Base-by-base conservation (phyloP, 768 basidiomycete species). In the Collybia nuda region DNA sequence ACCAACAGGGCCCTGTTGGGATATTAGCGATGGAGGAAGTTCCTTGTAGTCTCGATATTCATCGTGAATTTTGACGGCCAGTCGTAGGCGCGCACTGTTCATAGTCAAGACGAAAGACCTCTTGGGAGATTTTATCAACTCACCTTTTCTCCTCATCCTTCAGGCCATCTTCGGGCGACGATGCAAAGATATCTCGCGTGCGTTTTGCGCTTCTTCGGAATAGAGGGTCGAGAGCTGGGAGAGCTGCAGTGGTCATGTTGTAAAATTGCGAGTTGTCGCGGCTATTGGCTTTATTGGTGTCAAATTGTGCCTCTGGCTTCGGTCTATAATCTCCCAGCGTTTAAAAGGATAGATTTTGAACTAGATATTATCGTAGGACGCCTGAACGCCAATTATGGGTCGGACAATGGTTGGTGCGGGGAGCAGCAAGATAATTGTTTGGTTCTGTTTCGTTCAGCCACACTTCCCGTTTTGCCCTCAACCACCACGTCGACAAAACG, bases 1-100 rank as follows among this genome's bases (percentile, higher is more conserved):
- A 0, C 88, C 90, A 2, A 92, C 84, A 0, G 85, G 77, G 0
- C 84, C 86, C 62, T 93, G 91, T 54, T 97, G 93, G 0, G 86
- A 74, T 24, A 91, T 70, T 28, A 98, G 71, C 1, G 89, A 82
- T 2, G 90, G 68, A 0, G 96, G 96, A 2, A 98, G 82, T 23
- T 86, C 82, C 64, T 88, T 91, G 63, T 79, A 90, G 64, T 97
- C 84, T 41, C 80, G 79, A 67, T 94, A 99, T 71, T 98, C 96
- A 62, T 92, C 85, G 28, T 85, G 78, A 24, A 98, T 87, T 75
- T 97, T 97, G 42, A 90, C 82, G 2, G 92, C 77, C 29, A 97
- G 67, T 29, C 86, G 81, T 41, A 92, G 66, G 35, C 86, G 79
- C n/a, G 84, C 74, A 59, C 91, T 90, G 50, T 35, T 32, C 29